Conservation (phyloP, 2,329 filamentous ascomycete species). For the Neopestalotiopsis sp. region DNA sequence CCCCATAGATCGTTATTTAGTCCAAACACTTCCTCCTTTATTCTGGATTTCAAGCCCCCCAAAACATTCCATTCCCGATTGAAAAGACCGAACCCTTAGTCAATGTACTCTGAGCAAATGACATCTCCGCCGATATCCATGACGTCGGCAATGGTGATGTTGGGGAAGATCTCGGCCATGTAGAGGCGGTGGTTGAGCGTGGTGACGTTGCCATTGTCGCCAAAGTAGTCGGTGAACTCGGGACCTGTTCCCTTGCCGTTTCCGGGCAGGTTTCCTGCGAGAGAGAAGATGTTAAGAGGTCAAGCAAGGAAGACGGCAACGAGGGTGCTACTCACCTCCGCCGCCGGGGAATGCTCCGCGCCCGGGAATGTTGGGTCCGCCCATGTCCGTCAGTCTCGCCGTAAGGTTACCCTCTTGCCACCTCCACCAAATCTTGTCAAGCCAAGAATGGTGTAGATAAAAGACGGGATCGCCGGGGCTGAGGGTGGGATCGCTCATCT, state of each 20-base stretch:
- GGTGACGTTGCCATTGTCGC: slow-evolving; percentile 17
- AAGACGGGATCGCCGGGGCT: slow-evolving; percentile 31
- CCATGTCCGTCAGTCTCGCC: slow-evolving; percentile 31
- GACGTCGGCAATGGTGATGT: slow-evolving; percentile 36
- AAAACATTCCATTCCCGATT: no score
- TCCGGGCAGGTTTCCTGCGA: not conserved
- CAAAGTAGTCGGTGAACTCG: slow-evolving; percentile 24
- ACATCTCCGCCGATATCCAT: slow-evolving; percentile 27
- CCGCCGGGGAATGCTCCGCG: slow-evolving; percentile 2
- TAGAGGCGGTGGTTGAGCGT: slow-evolving; percentile 15
- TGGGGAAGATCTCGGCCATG: slow-evolving; percentile 30
- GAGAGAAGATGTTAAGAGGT: no score
- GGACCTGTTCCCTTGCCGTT: slow-evolving; percentile 9
- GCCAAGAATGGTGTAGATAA: slow-evolving; percentile 36
- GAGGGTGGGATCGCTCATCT: slow-evolving; percentile 13
- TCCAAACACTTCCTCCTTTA: no score
- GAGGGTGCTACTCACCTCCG: not conserved
- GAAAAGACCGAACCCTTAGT: not conserved
- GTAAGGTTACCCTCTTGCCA: slow-evolving; percentile 33
- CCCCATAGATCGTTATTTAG: no score
- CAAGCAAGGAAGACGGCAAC: no score
- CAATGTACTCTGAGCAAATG: slow-evolving; percentile 28
- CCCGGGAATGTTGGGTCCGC: slow-evolving; percentile 26
- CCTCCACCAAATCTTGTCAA: slow-evolving; percentile 38
- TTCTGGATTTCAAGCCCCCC: no score